phyloP scores from a whole-genome alignment of 1,284 basidiomycete genomes.

The Sporisorium scitamineum region DNA sequence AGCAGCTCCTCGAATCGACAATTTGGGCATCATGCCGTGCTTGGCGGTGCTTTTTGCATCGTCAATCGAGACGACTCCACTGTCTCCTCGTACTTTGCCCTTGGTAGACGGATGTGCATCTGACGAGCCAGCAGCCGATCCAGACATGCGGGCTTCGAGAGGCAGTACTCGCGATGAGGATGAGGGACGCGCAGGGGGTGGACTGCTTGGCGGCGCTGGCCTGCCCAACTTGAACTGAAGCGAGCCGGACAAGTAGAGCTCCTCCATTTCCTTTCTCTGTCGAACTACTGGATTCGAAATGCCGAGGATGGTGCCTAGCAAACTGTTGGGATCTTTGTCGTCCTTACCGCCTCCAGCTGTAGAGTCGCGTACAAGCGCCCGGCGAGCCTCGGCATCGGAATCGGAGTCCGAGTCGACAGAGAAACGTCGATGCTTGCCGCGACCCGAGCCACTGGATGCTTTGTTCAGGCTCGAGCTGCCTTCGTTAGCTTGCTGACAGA shows the following conservation, averaged over 20 bases:
- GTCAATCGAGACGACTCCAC: conserved; percentile 39
- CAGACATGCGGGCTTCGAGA: conserved; percentile 5
- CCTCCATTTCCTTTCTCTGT: conserved; percentile 73
- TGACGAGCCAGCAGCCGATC: neutral
- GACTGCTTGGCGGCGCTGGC: conserved; percentile 42
- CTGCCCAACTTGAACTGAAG: conserved; percentile 76
- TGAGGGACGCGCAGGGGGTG: conserved; percentile 37
- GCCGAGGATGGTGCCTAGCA: conserved; percentile 83
- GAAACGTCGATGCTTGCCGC: conserved; percentile 24
- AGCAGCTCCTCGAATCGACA: conserved; percentile 40
- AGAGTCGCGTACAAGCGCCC: conserved; percentile 49
- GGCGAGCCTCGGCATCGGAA: conserved; percentile 51
- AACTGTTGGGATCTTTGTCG: conserved; percentile 75
- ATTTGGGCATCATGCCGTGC: conserved; percentile 19
- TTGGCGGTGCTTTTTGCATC: conserved; percentile 13
- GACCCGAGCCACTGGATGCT: conserved; percentile 4
- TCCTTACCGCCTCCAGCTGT: conserved; percentile 34
- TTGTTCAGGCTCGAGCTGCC: conserved; percentile 19
- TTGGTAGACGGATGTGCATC: conserved; percentile 4
- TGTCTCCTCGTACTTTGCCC: conserved; percentile 15
- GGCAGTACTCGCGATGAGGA: conserved; percentile 5
- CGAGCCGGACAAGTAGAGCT: conserved; percentile 76
- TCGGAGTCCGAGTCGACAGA: conserved; percentile 44
- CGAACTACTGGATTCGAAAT: conserved; percentile 81
- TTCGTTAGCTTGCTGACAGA: conserved; percentile 63